These are phyloP conservation scores for Brassica cretica DNA, from an alignment of 345 rosid species.

Conservation along the genomic window DNA sequence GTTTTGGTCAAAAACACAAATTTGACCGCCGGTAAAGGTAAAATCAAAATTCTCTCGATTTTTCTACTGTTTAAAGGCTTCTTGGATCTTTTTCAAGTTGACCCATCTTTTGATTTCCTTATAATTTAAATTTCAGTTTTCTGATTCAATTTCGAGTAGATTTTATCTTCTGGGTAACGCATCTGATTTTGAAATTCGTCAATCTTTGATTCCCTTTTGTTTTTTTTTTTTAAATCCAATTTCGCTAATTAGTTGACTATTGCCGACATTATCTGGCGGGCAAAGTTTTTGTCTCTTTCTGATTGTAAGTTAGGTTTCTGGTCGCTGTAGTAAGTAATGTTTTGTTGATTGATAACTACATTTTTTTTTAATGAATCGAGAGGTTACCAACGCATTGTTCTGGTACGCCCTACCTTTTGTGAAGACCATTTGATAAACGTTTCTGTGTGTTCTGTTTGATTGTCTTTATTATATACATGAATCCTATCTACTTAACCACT, in stretches of 20 bases:
- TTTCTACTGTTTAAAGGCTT: neutral
- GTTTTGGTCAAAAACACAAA: neutral
- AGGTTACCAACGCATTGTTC: neutral
- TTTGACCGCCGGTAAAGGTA: constrained; percentile 22
- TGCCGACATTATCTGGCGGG: constrained; percentile 20
- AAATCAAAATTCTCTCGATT: neutral
- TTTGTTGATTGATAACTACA: constrained; percentile 13
- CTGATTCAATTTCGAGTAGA: constrained; percentile 1
- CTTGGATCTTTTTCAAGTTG: neutral
- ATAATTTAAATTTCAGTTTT: neutral
- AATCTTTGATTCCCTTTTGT: neutral
- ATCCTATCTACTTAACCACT: neutral
- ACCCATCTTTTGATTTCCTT: constrained; percentile 4
- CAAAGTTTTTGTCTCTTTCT: constrained; percentile 6
- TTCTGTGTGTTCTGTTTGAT: neutral
- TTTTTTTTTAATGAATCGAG: neutral
- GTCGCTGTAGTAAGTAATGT: neutral
- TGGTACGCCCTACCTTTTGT: neutral
- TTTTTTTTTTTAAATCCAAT: neutral
- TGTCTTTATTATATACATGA: neutral
- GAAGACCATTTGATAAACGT: neutral
- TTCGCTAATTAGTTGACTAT: constrained; percentile 30
- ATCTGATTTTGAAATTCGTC: neutral
- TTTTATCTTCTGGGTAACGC: constrained; percentile 8
- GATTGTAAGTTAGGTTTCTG: neutral